Percentiles rank a stretch among this genome's conserved stretches.
These are phyloP conservation scores for Trametes sanguinea DNA, from an alignment of 768 basidiomycete genomes.

Conservation along the genomic window DNA sequence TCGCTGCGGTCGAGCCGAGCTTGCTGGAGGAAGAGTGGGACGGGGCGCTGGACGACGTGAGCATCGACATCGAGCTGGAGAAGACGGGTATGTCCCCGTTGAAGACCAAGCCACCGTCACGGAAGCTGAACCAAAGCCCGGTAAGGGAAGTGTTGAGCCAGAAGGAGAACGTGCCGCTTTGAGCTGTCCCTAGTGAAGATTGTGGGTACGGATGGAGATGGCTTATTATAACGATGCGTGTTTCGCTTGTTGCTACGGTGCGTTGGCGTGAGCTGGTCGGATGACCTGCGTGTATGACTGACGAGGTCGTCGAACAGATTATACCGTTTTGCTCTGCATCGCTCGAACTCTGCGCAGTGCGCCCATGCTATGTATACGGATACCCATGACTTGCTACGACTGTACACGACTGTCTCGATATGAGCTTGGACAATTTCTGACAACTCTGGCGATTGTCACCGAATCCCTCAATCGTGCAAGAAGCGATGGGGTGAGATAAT, in stretches of 20 bases:
- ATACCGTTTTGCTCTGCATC: conserved; percentile 12
- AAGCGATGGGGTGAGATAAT: too few species aligned
- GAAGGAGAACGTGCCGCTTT: conserved; percentile 50
- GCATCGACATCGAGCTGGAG: conserved; percentile 37
- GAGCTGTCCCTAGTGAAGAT: background rate
- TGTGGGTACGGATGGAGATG: background rate
- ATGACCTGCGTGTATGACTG: background rate
- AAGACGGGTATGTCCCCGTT: conserved; percentile 20
- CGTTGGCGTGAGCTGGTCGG: background rate
- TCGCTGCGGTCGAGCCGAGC: conserved; percentile 31
- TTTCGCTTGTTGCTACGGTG: background rate
- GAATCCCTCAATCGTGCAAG: too few species aligned
- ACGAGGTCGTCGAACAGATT: conserved; percentile 1
- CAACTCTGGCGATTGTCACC: background rate
- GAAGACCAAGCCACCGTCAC: conserved; percentile 24
- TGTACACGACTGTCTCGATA: conserved; percentile 8
- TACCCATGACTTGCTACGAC: conserved; percentile 8
- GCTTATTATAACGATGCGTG: conserved; percentile 5
- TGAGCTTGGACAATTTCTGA: background rate
- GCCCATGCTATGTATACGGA: conserved; percentile 11
- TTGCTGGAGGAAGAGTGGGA: conserved; percentile 40
- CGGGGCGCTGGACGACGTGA: conserved; percentile 31
- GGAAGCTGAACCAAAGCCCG: conserved; percentile 37
- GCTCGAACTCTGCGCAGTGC: conserved; percentile 2
- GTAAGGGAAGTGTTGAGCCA: conserved; percentile 45